A percentile compares a stretch with the other conserved stretches of the same genome.
These are phyloP conservation scores for Lachnellula willkommii DNA, from an alignment of 2,329 filamentous ascomycete genomes.

Conservation along the genomic window DNA sequence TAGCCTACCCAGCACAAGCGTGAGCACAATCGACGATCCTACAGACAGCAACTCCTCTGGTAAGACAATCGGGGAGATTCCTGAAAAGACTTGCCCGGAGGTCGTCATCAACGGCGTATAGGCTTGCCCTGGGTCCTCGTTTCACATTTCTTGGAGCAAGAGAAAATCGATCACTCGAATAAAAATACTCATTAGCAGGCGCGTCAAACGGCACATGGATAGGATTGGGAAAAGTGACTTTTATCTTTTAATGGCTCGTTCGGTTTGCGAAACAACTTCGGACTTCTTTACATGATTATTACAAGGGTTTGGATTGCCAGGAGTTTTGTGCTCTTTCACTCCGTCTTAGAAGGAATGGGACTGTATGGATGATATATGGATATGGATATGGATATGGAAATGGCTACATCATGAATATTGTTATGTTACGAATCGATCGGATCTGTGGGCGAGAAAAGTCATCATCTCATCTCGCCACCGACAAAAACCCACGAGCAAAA, in stretches of 20 bases:
- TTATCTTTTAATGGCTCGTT: conserved; percentile 17
- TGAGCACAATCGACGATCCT: conserved; percentile 40
- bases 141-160: conserved; percentile 7
- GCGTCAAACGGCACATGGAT: conserved; percentile 16
- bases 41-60: conserved; percentile 19
- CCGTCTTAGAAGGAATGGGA: not conserved
- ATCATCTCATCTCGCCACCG: not conserved
- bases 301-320: conserved; percentile 1
- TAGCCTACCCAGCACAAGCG: conserved; percentile 58
- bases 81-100: conserved; percentile 22
- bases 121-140: conserved; percentile 1
- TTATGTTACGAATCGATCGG: not conserved
- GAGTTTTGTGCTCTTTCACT: conserved; percentile 2
- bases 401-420: not conserved
- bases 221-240: conserved; percentile 20
- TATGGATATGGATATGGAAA: not conserved
- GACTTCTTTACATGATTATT: conserved; percentile 13
- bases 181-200: conserved; percentile 16
- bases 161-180: conserved; percentile 11
- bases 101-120: conserved; percentile 27
- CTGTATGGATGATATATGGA: conserved; percentile 7
- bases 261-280: conserved; percentile 13
- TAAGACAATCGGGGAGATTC: conserved; percentile 15
- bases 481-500: not conserved
- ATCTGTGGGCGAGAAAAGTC: not conserved